Evolutionary conservation across 75 land plant species (phyloP).

Genomic region (Isoetes taiwanensis): DNA sequence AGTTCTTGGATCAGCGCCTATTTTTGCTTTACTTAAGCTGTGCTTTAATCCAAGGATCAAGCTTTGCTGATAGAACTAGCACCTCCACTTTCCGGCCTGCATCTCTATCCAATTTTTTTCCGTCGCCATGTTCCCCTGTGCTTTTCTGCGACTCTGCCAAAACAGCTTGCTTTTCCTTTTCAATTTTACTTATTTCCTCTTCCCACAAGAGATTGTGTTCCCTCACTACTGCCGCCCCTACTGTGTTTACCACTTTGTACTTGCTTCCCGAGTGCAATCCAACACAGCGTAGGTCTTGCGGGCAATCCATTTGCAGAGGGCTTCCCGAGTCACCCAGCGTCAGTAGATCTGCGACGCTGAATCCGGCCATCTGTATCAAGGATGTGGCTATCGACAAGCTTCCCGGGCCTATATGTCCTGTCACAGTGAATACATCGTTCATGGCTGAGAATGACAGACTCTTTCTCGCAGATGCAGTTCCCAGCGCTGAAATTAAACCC

Average conservation of each 20-base stretch:
- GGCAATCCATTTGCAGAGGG: slow-evolving; percentile 2
- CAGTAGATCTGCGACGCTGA: neutral
- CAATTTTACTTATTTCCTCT: neutral
- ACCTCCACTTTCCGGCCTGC: neutral
- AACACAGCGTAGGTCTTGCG: neutral
- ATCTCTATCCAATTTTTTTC: neutral
- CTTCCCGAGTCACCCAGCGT: neutral
- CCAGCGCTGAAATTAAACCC: slow-evolving; percentile 7
- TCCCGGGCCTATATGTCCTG: slow-evolving; percentile 7
- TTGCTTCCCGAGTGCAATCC: neutral
- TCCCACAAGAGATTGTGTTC: slow-evolving; percentile 1
- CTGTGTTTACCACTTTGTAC: neutral
- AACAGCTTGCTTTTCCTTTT: too few relatives aligned
- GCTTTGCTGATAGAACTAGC: slow-evolving; percentile 5
- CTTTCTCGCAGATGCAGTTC: slow-evolving; percentile 5
- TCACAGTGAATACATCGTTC: neutral
- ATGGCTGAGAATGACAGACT: slow-evolving; percentile 4
- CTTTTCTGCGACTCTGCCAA: too few relatives aligned
- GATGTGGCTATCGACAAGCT: slow-evolving; percentile 2
- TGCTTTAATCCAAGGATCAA: too few relatives aligned
- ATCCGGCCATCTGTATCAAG: neutral
- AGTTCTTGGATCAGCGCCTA: too few relatives aligned
- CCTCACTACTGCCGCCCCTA: neutral
- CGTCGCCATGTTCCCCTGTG: neutral
- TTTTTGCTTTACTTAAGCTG: too few relatives aligned